Conservation (phyloP, 2,329 filamentous ascomycete genomes). For the Zymoseptoria pseudotritici region DNA sequence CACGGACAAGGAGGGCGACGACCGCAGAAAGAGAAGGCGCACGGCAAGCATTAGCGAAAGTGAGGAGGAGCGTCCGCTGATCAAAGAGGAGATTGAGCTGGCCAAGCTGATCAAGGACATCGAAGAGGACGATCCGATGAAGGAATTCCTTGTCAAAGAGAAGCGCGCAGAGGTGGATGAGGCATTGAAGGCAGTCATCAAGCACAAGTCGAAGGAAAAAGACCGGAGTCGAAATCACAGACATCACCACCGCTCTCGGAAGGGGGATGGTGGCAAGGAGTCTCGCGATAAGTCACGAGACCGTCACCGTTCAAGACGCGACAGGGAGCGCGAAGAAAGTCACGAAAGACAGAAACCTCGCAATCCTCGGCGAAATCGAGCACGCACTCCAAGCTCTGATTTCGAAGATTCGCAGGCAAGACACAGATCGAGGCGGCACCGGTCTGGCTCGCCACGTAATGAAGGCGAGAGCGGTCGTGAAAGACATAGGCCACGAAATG, state of each 20-base stretch:
- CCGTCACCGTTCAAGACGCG: neutral
- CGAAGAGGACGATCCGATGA: slow-evolving; percentile 97
- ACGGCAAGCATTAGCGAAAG: slow-evolving; percentile 36
- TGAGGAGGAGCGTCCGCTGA: slow-evolving; percentile 49
- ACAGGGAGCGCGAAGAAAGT: neutral
- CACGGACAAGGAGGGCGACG: slow-evolving; percentile 30
- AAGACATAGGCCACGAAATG: neutral
- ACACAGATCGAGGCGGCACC: neutral
- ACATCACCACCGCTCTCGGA: slow-evolving; percentile 4
- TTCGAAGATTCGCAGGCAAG: neutral
- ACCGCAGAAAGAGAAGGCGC: slow-evolving; percentile 39
- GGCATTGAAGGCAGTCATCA: slow-evolving; percentile 53
- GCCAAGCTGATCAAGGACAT: slow-evolving; percentile 61
- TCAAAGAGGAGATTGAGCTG: slow-evolving; percentile 78
- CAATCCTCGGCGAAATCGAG: neutral
- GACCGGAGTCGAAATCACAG: slow-evolving; percentile 12
- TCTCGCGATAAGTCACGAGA: neutral
- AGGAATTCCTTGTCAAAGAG: slow-evolving; percentile 77
- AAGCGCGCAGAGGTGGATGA: slow-evolving; percentile 82
- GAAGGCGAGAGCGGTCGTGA: neutral
- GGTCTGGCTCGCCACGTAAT: neutral
- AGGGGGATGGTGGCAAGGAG: neutral
- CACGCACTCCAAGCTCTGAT: neutral
- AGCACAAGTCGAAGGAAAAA: slow-evolving; percentile 42
- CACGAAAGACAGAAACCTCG: neutral